Conservation (phyloP, 2,329 filamentous ascomycete genomes). For the Exserohilum rostratum region DNA sequence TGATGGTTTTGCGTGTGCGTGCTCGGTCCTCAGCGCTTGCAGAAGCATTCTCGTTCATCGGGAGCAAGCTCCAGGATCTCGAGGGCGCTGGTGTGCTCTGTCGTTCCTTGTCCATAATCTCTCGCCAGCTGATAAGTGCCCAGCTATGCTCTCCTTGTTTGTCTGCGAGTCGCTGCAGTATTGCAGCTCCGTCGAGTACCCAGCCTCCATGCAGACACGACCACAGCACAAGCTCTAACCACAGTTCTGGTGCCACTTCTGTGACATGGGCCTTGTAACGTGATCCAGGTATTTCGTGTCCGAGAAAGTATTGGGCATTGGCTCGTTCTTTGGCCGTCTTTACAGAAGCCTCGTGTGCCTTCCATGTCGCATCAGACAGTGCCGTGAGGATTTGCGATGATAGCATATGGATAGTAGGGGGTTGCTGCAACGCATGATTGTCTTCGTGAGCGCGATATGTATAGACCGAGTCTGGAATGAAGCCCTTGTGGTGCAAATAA, state of each 20-base stretch:
- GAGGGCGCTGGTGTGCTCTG: slow-evolving; percentile 21
- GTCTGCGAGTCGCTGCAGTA: slow-evolving; percentile 43
- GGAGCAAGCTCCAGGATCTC: slow-evolving; percentile 34
- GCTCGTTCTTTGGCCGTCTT: slow-evolving; percentile 34
- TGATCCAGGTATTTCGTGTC: slow-evolving; percentile 53
- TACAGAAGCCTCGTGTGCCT: slow-evolving; percentile 51
- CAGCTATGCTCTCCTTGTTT: slow-evolving; percentile 31
- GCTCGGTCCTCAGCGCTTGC: slow-evolving; percentile 32
- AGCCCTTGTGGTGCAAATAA: slow-evolving; percentile 53
- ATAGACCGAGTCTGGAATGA: slow-evolving; percentile 56
- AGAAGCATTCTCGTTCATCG: slow-evolving; percentile 21
- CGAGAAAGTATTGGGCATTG: slow-evolving; percentile 49
- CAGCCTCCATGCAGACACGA: slow-evolving; percentile 58
- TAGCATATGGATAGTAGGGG: slow-evolving; percentile 55
- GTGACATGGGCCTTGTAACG: slow-evolving; percentile 50
- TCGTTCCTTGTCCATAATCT: slow-evolving; percentile 44
- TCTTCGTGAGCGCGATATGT: slow-evolving; percentile 45
- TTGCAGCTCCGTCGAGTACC: slow-evolving; percentile 50
- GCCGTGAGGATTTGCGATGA: slow-evolving; percentile 57
- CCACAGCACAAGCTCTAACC: slow-evolving; percentile 60
- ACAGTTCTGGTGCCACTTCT: slow-evolving; percentile 54
- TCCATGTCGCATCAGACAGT: slow-evolving; percentile 58
- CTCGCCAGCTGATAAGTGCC: slow-evolving; percentile 51
- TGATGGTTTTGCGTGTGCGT: slow-evolving; percentile 57
- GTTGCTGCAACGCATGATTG: slow-evolving; percentile 51